A percentile compares a stretch with the other conserved stretches of the same genome.
phyloP scores from a whole-genome alignment of 202 grass and related monocot genomes.

The Schoenoplectus triqueter region DNA sequence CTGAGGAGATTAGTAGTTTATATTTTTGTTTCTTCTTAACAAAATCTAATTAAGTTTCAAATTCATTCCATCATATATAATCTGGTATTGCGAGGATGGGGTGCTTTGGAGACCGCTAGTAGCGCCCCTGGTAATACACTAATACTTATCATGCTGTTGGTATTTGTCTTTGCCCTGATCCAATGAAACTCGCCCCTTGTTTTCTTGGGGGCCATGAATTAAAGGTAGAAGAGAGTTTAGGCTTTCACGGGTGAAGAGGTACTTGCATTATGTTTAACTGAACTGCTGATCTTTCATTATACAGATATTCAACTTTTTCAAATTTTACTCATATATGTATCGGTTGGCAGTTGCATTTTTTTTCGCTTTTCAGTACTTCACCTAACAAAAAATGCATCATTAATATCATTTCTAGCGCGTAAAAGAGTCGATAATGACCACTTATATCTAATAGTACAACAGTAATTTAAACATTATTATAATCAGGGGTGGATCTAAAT shows the following conservation, averaged over 20 bases:
- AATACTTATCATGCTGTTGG: background rate
- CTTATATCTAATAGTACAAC: background rate
- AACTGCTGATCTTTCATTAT: background rate
- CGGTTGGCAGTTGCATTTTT: background rate
- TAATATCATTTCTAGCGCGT: background rate
- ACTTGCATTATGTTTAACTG: background rate
- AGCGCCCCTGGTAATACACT: background rate
- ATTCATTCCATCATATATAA: background rate
- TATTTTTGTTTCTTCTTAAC: no score
- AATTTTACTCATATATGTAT: background rate
- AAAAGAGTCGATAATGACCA: background rate
- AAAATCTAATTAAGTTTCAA: no score
- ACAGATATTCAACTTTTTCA: background rate
- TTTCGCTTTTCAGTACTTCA: background rate
- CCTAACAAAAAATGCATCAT: background rate
- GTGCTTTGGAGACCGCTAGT: background rate
- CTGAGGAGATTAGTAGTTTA: no score
- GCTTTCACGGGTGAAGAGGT: conserved; percentile 1
- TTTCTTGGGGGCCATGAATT: background rate
- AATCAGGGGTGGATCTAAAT: no score
- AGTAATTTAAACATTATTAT: background rate
- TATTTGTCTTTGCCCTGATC: background rate
- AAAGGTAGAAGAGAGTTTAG: background rate
- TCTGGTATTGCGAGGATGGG: background rate
- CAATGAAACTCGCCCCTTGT: background rate